Base-by-base conservation (phyloP, 306 rosid genomes). In the Inga leiocalycina region DNA sequence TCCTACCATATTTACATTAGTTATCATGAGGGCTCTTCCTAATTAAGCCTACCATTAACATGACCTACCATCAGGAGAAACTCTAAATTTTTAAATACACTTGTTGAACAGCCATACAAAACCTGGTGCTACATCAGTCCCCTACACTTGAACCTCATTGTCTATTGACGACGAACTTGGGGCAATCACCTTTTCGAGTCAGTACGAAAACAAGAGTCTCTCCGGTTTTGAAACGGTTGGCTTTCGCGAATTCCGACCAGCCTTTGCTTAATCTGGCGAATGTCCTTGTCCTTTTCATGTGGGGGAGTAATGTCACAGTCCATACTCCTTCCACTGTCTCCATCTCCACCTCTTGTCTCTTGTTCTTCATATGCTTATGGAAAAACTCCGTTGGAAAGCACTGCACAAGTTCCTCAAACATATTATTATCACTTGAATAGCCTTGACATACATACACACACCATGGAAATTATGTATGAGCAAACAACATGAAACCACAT, bases 221-320 rank as follows among this genome's bases (percentile, higher is more conserved):
- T 41, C 75, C 75, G 2, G 52, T 11, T 46, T 70, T 41, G 12
- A 70, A 70, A 41, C 6, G 52, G 52, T 70, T 43, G 1, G 15
- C 75, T 41, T 46, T 41, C 10, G 52, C 75, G 3, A 24, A 70
- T 1, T 43, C 52, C 5, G 75, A 19, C 75, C 75, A 70, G 0
- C 75, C 75, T 20, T 46, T 46, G 22, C 75, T 70, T 14, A 70
- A 41, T 70, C 52, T 43, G 51, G 52, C 75, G 44, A 20, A 70
- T n/a, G 17, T 43, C 6, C 34, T 4, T 4, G 14, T 70, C 34
- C 75, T n/a, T 20, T 41, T 41, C 27, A 12, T 20, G 24, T 20
- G 32, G 8, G 74, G 74, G 14, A 70, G 8, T 43, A 70, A 10
- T 43, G 9, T 70, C 75, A 70, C 75, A 3, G 9, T 70, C 75